phyloP scores from a whole-genome alignment of 2,329 filamentous ascomycete species.

The Exophiala alcalophila region DNA sequence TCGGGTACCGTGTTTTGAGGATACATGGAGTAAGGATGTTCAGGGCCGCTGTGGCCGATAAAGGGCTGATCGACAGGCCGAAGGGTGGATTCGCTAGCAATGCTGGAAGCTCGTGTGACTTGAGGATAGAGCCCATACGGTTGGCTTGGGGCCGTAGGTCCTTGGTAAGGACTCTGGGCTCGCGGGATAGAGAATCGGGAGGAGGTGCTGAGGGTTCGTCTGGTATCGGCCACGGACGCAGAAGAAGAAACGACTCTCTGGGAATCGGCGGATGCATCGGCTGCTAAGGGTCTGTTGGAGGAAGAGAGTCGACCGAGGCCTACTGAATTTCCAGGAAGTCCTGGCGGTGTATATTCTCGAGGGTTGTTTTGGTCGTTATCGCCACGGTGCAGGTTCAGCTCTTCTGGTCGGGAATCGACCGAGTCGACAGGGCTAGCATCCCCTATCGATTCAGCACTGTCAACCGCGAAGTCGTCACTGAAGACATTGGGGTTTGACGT shows the following conservation, averaged over 20 bases:
- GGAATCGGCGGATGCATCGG: conserved; percentile 14
- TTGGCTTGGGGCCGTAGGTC: conserved; percentile 71
- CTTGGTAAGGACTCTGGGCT: conserved; percentile 64
- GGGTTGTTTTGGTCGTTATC: conserved; percentile 14
- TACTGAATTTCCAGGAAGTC: conserved; percentile 12
- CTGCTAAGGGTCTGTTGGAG: conserved; percentile 7
- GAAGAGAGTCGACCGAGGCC: conserved; percentile 15
- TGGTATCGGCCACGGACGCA: conserved; percentile 35
- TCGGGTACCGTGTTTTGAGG: conserved; percentile 70
- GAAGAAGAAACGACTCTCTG: conserved; percentile 27
- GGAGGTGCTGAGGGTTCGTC: conserved; percentile 44
- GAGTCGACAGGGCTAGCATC: conserved; percentile 17
- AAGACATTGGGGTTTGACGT: conserved; percentile 46
- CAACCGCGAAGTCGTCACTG: conserved; percentile 49
- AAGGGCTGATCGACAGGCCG: conserved; percentile 59
- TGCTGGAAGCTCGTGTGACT: conserved; percentile 58
- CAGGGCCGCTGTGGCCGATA: conserved; percentile 59
- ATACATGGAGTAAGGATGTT: conserved; percentile 85
- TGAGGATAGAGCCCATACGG: conserved; percentile 84
- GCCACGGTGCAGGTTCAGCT: conserved; percentile 29
- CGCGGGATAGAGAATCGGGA: conserved; percentile 47
- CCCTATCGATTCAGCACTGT: conserved; percentile 27
- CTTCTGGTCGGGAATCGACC: conserved; percentile 17
- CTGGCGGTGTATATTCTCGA: conserved; percentile 25
- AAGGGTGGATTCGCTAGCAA: conserved; percentile 68